Base-by-base conservation (phyloP, 2,329 filamentous ascomycete genomes). In the Penicillium vulpinum region DNA sequence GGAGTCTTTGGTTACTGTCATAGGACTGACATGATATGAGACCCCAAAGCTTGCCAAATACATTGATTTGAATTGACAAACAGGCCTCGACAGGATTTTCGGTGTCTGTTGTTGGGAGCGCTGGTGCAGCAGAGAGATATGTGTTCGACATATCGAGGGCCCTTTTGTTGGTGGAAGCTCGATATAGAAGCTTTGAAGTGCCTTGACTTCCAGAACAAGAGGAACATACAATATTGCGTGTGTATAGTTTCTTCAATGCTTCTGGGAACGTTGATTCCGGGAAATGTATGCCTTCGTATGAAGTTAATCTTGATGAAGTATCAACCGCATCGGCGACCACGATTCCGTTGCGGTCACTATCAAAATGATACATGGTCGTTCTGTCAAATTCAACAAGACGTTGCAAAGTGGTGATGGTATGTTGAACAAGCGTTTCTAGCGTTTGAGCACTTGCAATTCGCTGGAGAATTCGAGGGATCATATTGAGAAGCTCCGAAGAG, bases 301-400 rank as follows among this genome's bases (percentile, higher is more conserved):
- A 77, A 71, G 94, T 90, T 53, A 87, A 85, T 0, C 89, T 92
- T 22, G 87, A 85, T 13, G 84, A 79, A 6, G 89, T 87, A 69
- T 95, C 89, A 13, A 94, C 87, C 6, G 93, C 78, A 72, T 96
- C 92, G 0, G 90, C 91, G 8, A 95, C 89, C 1, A 95, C 91
- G 54, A 89, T 86, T n/a, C 91, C 91, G 65, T 94, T 95, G 78
- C 88, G 92, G 1, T 81, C 73, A 2, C 85, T 78, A 70, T 96
- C 91, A 62, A 96, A 95, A 73, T 95, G 91, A 65, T 95, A 96
- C 3, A 96, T 83, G 88, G 95, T 95, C 55, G 94, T 90, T 24
- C 91, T 88, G 69, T 95, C 90, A 62, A 95, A 95, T 0, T 90
- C 89, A 0, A 90, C 92, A 48, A 96, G 70, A 67, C 94, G 90